These are phyloP conservation scores for Ceratocystis cacaofunesta DNA, from an alignment of 2,329 filamentous ascomycete genomes.

Conservation along the genomic window DNA sequence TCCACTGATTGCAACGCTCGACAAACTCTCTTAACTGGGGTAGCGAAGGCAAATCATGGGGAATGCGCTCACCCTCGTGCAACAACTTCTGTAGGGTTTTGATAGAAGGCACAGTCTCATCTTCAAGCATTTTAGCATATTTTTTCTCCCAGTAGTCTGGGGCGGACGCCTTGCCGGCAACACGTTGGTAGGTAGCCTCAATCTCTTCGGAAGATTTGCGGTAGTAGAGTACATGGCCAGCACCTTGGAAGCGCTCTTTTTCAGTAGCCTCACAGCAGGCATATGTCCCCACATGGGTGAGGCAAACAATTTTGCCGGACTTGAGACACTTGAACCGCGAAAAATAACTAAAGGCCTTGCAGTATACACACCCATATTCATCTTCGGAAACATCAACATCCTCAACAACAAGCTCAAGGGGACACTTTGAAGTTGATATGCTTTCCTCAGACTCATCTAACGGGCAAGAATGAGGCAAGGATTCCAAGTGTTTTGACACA, in stretches of 20 bases:
- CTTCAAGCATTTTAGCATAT: slow-evolving; percentile 68
- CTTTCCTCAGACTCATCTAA: slow-evolving; percentile 25
- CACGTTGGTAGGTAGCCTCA: slow-evolving; percentile 51
- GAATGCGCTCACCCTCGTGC: slow-evolving; percentile 90
- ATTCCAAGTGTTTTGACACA: slow-evolving; percentile 45
- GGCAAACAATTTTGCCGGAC: slow-evolving; percentile 67
- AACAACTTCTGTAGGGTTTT: slow-evolving; percentile 73
- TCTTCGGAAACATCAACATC: slow-evolving; percentile 73
- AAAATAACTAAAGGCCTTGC: slow-evolving; percentile 82
- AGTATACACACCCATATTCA: slow-evolving; percentile 80
- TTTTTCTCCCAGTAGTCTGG: slow-evolving; percentile 87
- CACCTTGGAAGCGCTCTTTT: slow-evolving; percentile 50
- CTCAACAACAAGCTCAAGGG: slow-evolving; percentile 47
- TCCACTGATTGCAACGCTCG: slow-evolving; percentile 92
- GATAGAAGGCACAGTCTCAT: slow-evolving; percentile 69
- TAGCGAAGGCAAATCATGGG: slow-evolving; percentile 72
- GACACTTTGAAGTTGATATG: slow-evolving; percentile 31
- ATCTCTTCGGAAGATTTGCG: slow-evolving; percentile 63
- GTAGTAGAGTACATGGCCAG: slow-evolving; percentile 61
- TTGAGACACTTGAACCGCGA: slow-evolving; percentile 78
- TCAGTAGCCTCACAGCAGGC: slow-evolving; percentile 63
- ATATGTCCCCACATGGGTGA: slow-evolving; percentile 64
- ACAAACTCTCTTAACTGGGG: slow-evolving; percentile 76
- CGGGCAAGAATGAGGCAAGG: slow-evolving; percentile 38
- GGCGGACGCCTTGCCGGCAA: slow-evolving; percentile 70